Conservation (phyloP, 768 basidiomycete genomes). For the Pulveroboletus sp. region DNA sequence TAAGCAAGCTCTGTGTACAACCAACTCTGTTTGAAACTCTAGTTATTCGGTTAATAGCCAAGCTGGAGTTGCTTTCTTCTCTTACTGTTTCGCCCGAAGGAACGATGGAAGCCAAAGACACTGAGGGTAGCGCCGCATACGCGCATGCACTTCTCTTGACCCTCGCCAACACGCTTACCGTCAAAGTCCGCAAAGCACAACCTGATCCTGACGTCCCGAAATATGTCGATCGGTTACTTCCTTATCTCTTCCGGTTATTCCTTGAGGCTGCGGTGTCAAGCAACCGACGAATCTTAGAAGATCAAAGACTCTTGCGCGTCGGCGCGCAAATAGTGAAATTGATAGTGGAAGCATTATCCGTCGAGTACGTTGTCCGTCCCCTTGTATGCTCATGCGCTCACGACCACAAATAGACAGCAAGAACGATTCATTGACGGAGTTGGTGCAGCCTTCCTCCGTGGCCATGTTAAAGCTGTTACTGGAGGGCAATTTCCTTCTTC, state of each 20-base stretch:
- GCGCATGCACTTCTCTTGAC: conserved; percentile 77
- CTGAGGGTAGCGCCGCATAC: conserved; percentile 74
- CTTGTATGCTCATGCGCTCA: not conserved
- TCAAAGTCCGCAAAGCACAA: conserved; percentile 40
- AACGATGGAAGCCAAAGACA: conserved; percentile 28
- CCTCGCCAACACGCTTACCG: conserved; percentile 54
- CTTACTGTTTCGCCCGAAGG: conserved; percentile 14
- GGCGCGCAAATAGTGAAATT: conserved; percentile 64
- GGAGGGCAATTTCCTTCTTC: conserved; percentile 47
- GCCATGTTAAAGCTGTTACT: conserved; percentile 45
- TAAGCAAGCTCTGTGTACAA: conserved; percentile 69
- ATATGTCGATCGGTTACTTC: conserved; percentile 73
- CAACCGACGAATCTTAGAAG: conserved; percentile 27
- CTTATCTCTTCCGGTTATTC: conserved; percentile 63
- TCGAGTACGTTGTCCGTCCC: conserved; percentile 50
- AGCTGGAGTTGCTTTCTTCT: conserved; percentile 67
- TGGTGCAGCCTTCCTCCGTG: conserved; percentile 36
- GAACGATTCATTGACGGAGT: conserved; percentile 47
- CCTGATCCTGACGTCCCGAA: conserved; percentile 72
- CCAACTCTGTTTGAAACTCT: conserved; percentile 81
- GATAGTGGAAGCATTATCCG: conserved; percentile 57
- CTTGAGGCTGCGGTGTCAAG: conserved; percentile 36
- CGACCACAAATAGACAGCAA: conserved; percentile 46
- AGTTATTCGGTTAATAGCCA: conserved; percentile 69
- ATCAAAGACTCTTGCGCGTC: conserved; percentile 34